Conservation (phyloP, 306 rosid genomes). For the Acacia crassicarpa region DNA sequence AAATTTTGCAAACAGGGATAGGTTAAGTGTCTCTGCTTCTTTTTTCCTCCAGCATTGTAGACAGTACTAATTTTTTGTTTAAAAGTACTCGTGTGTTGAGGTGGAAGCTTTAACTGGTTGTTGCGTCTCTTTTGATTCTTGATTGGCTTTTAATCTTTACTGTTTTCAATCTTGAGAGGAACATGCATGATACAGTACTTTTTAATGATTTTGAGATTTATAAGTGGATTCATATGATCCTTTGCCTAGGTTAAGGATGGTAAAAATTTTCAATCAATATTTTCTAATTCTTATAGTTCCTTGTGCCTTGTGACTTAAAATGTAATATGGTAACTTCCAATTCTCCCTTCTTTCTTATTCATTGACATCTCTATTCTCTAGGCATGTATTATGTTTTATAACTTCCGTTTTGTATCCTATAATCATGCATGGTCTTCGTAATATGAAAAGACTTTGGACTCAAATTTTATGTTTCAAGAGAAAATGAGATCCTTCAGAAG, state of each 20-base stretch:
- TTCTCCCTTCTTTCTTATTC: background rate
- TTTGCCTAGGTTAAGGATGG: background rate
- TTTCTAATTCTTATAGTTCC: background rate
- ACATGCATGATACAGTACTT: background rate
- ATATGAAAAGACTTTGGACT: background rate
- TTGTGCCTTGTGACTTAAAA: background rate
- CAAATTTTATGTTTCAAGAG: background rate
- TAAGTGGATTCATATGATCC: background rate
- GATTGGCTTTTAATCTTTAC: background rate
- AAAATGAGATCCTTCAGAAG: background rate
- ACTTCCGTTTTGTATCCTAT: background rate
- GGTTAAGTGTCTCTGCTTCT: constrained; percentile 31
- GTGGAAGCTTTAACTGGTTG: background rate
- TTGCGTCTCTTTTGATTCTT: background rate
- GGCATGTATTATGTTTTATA: background rate
- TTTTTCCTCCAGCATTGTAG: background rate
- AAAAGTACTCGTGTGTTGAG: background rate
- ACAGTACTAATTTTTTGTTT: background rate
- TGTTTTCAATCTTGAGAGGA: background rate
- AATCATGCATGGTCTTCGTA: background rate
- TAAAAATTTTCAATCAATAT: background rate
- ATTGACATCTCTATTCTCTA: background rate
- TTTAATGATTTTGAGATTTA: background rate
- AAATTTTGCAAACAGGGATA: constrained; percentile 45
- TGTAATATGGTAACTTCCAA: background rate